Percentiles rank a stretch among this genome's conserved stretches.
These are phyloP conservation scores for Pistacia vera DNA, from an alignment of 345 rosid genomes.

Conservation along the genomic window DNA sequence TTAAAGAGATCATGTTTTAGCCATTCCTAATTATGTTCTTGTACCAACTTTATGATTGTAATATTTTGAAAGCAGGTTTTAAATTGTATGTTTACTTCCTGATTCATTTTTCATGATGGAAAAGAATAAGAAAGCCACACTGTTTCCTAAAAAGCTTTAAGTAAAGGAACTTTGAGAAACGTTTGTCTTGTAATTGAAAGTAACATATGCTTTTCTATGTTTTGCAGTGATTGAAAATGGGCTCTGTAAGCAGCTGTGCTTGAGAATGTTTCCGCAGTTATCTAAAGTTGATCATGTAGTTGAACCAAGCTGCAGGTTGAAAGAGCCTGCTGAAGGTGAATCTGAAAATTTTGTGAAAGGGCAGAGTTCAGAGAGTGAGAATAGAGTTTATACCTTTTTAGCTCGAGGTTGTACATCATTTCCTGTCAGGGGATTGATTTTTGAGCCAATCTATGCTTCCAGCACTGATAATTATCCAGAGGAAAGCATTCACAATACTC, in stretches of 20 bases:
- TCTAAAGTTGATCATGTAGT: conserved; percentile 45
- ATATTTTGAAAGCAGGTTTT: neutral
- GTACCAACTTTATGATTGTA: neutral
- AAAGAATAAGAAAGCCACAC: neutral
- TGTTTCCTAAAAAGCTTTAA: neutral
- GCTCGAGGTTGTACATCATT: conserved; percentile 47
- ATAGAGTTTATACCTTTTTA: conserved; percentile 66
- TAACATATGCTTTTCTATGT: conserved; percentile 6
- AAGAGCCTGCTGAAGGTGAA: conserved; percentile 46
- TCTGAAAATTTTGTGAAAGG: conserved; percentile 46
- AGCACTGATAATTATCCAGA: conserved; percentile 87
- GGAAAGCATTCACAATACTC: conserved; percentile 80
- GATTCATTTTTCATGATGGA: neutral
- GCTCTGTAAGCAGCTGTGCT: conserved; percentile 66
- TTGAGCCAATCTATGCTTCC: conserved; percentile 72
- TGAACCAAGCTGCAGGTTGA: conserved; percentile 28
- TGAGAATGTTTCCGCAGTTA: conserved; percentile 67
- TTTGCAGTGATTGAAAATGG: conserved; percentile 60
- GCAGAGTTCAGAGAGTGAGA: conserved; percentile 62
- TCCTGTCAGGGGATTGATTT: conserved; percentile 47
- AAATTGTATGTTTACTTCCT: neutral
- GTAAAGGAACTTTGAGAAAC: neutral
- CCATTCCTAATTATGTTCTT: neutral
- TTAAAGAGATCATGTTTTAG: neutral
- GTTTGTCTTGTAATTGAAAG: neutral